These are phyloP conservation scores for Mycena vulgaris DNA, from an alignment of 768 basidiomycete genomes.

Conservation along the genomic window DNA sequence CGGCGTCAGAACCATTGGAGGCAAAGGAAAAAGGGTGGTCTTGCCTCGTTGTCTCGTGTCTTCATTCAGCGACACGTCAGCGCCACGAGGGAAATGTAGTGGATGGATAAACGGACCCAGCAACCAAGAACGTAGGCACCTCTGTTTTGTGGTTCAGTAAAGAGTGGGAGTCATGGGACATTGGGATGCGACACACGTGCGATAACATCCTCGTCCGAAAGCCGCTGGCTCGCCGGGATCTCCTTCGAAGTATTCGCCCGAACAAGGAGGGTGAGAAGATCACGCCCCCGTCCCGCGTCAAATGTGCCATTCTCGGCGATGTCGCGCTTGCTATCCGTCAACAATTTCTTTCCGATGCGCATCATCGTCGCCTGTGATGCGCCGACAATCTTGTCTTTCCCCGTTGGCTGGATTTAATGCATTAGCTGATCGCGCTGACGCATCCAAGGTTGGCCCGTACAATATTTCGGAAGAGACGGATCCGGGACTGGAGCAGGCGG, in stretches of 20 bases:
- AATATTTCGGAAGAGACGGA: slow-evolving; percentile 42
- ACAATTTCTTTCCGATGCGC: slow-evolving; percentile 64
- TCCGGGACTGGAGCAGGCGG: neutral
- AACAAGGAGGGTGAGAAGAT: slow-evolving; percentile 73
- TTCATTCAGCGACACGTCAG: too few species aligned
- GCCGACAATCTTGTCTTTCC: slow-evolving; percentile 36
- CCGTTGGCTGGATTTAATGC: slow-evolving; percentile 37
- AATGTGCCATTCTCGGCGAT: slow-evolving; percentile 47
- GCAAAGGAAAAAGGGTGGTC: neutral
- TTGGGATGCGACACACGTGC: slow-evolving; percentile 54
- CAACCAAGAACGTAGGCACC: slow-evolving; percentile 73
- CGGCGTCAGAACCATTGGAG: too few species aligned
- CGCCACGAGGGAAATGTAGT: too few species aligned
- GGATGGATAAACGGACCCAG: slow-evolving; percentile 50
- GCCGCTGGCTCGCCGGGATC: slow-evolving; percentile 63
- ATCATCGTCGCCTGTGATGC: slow-evolving; percentile 56
- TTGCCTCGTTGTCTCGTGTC: slow-evolving; percentile 72
- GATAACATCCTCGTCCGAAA: slow-evolving; percentile 76
- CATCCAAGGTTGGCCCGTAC: slow-evolving; percentile 45
- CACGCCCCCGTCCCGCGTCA: slow-evolving; percentile 52
- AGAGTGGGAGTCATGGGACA: neutral
- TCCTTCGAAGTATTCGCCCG: slow-evolving; percentile 77
- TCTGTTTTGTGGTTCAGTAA: slow-evolving; percentile 54
- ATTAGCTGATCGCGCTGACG: slow-evolving; percentile 37
- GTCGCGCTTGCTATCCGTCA: slow-evolving; percentile 64